Percentiles rank a stretch among this genome's conserved stretches.
Evolutionary conservation across 148 eudicot genomes (phyloP).

Genomic region (Rhododendron henanense): DNA sequence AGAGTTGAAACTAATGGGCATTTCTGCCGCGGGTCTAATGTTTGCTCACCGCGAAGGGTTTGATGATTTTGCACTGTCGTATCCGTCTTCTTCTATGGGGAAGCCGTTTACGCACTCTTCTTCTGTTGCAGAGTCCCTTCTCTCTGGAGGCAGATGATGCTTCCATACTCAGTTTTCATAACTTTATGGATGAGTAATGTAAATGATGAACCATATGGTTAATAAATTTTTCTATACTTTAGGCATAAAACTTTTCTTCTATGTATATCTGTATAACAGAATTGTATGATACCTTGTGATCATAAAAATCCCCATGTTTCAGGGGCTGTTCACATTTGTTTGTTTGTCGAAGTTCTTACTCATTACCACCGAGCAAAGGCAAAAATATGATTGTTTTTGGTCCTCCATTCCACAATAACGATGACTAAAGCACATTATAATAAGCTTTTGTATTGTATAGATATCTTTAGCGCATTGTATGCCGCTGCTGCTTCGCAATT

Average conservation of each 20-base stretch:
- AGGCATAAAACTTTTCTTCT: too few relatives aligned
- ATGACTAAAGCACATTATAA: too few relatives aligned
- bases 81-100: slow-evolving; percentile 2
- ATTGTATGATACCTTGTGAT: neutral
- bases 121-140: slow-evolving; percentile 8
- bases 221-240: too few relatives aligned
- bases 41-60: slow-evolving; percentile 1
- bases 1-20: neutral
- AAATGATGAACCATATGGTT: neutral
- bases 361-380: too few relatives aligned
- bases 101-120: neutral
- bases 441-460: too few relatives aligned
- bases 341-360: neutral
- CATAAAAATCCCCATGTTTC: neutral
- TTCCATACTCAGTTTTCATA: neutral
- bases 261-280: neutral
- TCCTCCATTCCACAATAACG: too few relatives aligned
- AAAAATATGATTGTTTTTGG: too few relatives aligned
- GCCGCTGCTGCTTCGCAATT: too few relatives aligned
- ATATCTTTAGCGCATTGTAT: too few relatives aligned
- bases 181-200: neutral
- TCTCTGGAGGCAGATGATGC: slow-evolving; percentile 18
- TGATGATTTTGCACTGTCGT: neutral
- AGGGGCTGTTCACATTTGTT: neutral
- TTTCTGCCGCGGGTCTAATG: neutral